Percentiles rank a stretch among this genome's conserved stretches.
These are phyloP conservation scores for Ophiosphaerella korrae DNA, from an alignment of 2,329 filamentous ascomycete genomes.

Conservation along the genomic window DNA sequence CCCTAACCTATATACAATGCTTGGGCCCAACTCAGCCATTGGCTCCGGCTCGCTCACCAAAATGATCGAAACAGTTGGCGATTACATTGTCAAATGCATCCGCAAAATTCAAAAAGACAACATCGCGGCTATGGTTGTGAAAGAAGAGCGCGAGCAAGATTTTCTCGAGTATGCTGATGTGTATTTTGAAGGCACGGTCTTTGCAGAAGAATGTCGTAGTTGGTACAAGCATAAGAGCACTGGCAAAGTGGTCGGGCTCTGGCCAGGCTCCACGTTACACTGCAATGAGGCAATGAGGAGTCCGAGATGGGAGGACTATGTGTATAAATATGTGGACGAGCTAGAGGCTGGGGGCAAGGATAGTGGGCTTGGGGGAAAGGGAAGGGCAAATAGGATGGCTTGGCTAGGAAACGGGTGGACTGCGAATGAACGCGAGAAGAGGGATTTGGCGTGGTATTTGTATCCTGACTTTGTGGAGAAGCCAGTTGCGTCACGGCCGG, in stretches of 20 bases:
- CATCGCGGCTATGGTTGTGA: constrained; percentile 44
- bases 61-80: constrained; percentile 49
- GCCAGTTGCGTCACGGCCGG: constrained; percentile 42
- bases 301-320: constrained; percentile 44
- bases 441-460: constrained; percentile 51
- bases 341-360: constrained; percentile 11
- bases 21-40: constrained; percentile 50
- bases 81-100: constrained; percentile 48
- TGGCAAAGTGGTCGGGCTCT: constrained; percentile 38
- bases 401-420: constrained; percentile 45
- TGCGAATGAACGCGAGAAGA: constrained; percentile 30
- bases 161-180: constrained; percentile 39
- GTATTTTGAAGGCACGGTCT: constrained; percentile 43
- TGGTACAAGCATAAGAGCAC: constrained; percentile 42
- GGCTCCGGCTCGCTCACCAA: constrained; percentile 48
- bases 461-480: constrained; percentile 47
- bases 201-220: constrained; percentile 40
- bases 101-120: constrained; percentile 53
- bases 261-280: constrained; percentile 42
- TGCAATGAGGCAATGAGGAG: constrained; percentile 41
- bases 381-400: constrained; percentile 33
- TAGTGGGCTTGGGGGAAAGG: constrained; percentile 11
- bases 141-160: constrained; percentile 32
- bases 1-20: constrained; percentile 52
- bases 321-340: constrained; percentile 35